Base-by-base conservation (phyloP, 225 moss, liverwort and hornwort genomes). In the Antitrichia curtipendula region DNA sequence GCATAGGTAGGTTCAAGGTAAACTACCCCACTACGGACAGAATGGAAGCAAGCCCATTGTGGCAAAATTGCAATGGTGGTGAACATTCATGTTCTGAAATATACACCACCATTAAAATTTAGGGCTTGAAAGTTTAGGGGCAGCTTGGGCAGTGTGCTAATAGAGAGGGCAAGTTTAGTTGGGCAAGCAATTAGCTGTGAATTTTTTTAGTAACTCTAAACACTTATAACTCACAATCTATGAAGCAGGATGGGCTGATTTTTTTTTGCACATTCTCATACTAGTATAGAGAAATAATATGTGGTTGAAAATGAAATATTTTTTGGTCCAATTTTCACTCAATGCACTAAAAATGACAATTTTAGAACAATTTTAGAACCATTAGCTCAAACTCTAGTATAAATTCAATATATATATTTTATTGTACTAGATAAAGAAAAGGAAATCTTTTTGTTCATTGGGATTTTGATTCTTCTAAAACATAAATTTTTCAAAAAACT, bases 81-180 rank as follows among this genome's bases (percentile, higher is more conserved):
- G n/a, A n/a, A n/a, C n/a, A n/a, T n/a, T n/a, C n/a, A n/a, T n/a
- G n/a, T n/a, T n/a, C n/a, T n/a, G n/a, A n/a, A n/a, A n/a, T n/a
- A n/a, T n/a, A n/a, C n/a, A n/a, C n/a, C n/a, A n/a, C n/a, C n/a
- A n/a, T n/a, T n/a, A n/a, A 45, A 43, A 8, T 27, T 45, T 9
- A 0, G 17, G 71, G 28, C 9, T 45, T 0, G 0, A 28, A 72
- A 72, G 45, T 18, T 17, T 45, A 45, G 9, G 1, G 2, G 1
- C 4, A 72, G 0, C 2, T 45, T 45, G 10, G 28, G 3, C 0
- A 28, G 0, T 0, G 0, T 16, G 3, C 16, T 71, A 43, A 27
- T 71, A 15, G 27, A 41, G 36, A 16, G 5, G 41, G 27, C 27
- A 71, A 9, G n/a, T n/a, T n/a, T n/a, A n/a, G n/a, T n/a, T n/a